Base-by-base conservation (phyloP, 208 protist species). In the Trypanosoma cruzi region DNA sequence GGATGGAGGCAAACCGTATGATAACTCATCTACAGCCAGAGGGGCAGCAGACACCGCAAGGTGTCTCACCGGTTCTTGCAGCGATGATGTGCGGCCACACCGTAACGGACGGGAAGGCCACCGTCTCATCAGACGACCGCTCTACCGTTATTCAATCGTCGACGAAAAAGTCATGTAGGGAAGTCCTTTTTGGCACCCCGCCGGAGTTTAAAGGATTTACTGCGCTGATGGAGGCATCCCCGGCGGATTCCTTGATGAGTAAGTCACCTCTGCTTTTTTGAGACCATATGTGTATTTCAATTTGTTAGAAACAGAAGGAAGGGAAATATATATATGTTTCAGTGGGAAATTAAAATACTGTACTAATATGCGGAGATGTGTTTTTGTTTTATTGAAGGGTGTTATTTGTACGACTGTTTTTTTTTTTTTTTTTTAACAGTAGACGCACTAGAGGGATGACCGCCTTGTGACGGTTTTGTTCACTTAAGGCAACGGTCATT, bases 201-300 rank as follows among this genome's bases (percentile, higher is more conserved):
- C 89, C 89, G 2, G 82, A 85, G 64, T 92, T 94, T 58, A 84
- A 86, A 4, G 89, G 86, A 1, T 94, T 94, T 64, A 60, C 22
- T 36, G 64, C 44, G n/a, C 55, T 57, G 29, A 18, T 76, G 24
- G 64, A 76, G 26, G 40, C 37, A 1, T 66, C 71, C 16, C 64
- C 71, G 16, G 57, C 48, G 3, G 71, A 76, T 42, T 76, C 71
- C 8, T 29, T 66, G 0, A 34, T 42, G 46, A 44, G 36, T 20
- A 76, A 61, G 22, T 76, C 64, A 36, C 71, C 71, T n/a, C 34
- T 71, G 20, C 55, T 67, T 42, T 66, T 76, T 24, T 71, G 44
- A 64, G n/a, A 1, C n/a, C n/a, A 1, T 4, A 8, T 36, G 24
- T 14, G 22, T 50, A 14, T 44, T 44, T 44, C 5, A 52, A 52